Conservation (phyloP, 1,284 basidiomycete genomes). For the Trichosporon sp. region DNA sequence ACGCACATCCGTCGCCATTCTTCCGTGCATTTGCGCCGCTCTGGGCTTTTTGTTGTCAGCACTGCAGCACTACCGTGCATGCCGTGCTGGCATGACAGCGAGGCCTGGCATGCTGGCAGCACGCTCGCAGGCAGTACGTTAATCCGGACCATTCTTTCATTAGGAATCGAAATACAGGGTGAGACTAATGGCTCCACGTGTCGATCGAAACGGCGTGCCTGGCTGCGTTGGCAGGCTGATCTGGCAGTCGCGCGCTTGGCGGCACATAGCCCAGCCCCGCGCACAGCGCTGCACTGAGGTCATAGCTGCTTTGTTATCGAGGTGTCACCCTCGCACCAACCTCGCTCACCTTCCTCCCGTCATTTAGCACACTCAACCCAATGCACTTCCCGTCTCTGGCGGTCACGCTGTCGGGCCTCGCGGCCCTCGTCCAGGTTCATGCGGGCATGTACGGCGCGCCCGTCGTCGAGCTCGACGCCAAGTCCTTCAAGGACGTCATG, state of each 20-base stretch:
- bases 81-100: neutral
- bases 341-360: neutral
- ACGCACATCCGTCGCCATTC: neutral
- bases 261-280: no score
- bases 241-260: no score
- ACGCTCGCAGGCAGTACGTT: neutral
- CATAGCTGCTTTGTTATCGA: neutral
- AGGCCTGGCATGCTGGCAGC: neutral
- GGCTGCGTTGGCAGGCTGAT: neutral
- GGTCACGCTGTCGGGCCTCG: conserved; percentile 21
- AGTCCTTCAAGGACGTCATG: conserved; percentile 72
- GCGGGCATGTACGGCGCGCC: conserved; percentile 74
- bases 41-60: neutral
- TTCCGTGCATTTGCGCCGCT: neutral
- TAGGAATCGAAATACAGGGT: neutral
- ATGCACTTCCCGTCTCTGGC: conserved; percentile 29
- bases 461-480: conserved; percentile 75
- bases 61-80: neutral
- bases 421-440: conserved; percentile 58
- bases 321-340: neutral
- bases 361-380: neutral
- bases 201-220: conserved; percentile 5
- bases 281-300: neutral
- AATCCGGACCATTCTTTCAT: neutral
- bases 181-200: neutral